These are phyloP conservation scores for Macrophomina tecta DNA, from an alignment of 2,329 filamentous ascomycete genomes.

Conservation along the genomic window DNA sequence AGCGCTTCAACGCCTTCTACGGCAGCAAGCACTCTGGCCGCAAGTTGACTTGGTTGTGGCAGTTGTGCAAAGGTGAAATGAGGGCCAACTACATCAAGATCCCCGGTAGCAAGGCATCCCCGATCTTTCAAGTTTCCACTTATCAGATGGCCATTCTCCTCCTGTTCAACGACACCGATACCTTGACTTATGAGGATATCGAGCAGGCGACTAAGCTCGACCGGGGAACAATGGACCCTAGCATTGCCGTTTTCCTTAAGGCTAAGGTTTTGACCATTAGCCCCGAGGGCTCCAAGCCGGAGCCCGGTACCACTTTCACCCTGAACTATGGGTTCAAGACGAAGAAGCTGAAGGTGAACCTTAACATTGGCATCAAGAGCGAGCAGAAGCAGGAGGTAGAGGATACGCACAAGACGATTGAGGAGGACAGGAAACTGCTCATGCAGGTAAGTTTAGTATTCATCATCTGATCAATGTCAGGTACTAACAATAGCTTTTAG, in stretches of 20 bases:
- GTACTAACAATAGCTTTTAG: slow-evolving; percentile 58
- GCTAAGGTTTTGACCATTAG: slow-evolving; percentile 83
- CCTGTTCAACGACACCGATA: slow-evolving; percentile 91
- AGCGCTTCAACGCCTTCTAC: slow-evolving; percentile 90
- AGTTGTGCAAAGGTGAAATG: slow-evolving; percentile 96
- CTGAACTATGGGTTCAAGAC: slow-evolving; percentile 96
- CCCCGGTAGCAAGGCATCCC: slow-evolving; percentile 77
- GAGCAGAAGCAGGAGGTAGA: slow-evolving; percentile 96
- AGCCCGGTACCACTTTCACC: slow-evolving; percentile 77
- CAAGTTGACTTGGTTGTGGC: slow-evolving; percentile 98
- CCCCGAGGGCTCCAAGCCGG: slow-evolving; percentile 76
- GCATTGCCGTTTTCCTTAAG: slow-evolving; percentile 85
- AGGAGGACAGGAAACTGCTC: slow-evolving; percentile 94
- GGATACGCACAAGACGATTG: slow-evolving; percentile 98
- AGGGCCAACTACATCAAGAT: slow-evolving; percentile 89
- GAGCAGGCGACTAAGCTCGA: slow-evolving; percentile 78
- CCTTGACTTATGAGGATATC: slow-evolving; percentile 86
- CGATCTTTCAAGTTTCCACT: slow-evolving; percentile 95
- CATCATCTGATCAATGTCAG: too few relatives aligned
- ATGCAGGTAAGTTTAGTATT: slow-evolving; percentile 76
- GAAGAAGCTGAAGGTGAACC: slow-evolving; percentile 97
- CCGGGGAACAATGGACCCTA: slow-evolving; percentile 83
- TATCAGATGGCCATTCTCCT: slow-evolving; percentile 97
- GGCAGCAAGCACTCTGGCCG: slow-evolving; percentile 95
- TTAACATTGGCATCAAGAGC: slow-evolving; percentile 92